Evolutionary conservation across 2,329 filamentous ascomycete genomes (phyloP).

Genomic region (Diaporthe humulicola): DNA sequence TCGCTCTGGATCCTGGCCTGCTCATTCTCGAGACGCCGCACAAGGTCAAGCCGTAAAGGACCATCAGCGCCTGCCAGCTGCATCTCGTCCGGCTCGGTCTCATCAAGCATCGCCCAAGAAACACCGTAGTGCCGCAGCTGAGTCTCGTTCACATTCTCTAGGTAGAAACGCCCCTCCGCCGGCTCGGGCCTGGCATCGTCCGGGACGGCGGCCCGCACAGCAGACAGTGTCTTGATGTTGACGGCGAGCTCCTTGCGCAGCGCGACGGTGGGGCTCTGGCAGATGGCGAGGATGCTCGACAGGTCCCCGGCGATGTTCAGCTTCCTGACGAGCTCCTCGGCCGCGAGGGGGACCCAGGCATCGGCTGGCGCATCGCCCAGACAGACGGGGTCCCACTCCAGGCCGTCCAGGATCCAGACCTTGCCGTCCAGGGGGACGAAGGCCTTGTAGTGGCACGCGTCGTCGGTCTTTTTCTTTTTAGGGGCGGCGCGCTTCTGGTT

Average conservation of each 20-base stretch:
- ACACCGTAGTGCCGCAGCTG: constrained; percentile 31
- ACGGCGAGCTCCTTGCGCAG: constrained; percentile 61
- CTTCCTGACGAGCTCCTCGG: constrained; percentile 76
- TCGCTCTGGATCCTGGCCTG: constrained; percentile 57
- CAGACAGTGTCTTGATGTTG: constrained; percentile 49
- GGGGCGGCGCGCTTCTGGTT: constrained; percentile 45
- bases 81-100: background rate
- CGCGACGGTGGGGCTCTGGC: constrained; percentile 71
- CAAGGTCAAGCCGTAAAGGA: background rate
- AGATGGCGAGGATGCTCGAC: constrained; percentile 85
- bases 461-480: constrained; percentile 63
- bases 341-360: constrained; percentile 76
- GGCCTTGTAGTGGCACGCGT: constrained; percentile 88
- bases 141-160: constrained; percentile 19
- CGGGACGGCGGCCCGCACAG: constrained; percentile 54
- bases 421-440: constrained; percentile 80
- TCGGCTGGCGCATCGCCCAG: constrained; percentile 66
- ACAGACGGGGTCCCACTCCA: constrained; percentile 78
- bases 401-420: constrained; percentile 91
- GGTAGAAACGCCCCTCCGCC: constrained; percentile 8
- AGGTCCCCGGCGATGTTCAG: constrained; percentile 75
- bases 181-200: constrained; percentile 27
- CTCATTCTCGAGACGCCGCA: constrained; percentile 54
- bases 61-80: background rate
- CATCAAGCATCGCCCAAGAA: constrained; percentile 10